These are phyloP conservation scores for Camptophora hylomeconis DNA, from an alignment of 2,329 filamentous ascomycete genomes.

Conservation along the genomic window DNA sequence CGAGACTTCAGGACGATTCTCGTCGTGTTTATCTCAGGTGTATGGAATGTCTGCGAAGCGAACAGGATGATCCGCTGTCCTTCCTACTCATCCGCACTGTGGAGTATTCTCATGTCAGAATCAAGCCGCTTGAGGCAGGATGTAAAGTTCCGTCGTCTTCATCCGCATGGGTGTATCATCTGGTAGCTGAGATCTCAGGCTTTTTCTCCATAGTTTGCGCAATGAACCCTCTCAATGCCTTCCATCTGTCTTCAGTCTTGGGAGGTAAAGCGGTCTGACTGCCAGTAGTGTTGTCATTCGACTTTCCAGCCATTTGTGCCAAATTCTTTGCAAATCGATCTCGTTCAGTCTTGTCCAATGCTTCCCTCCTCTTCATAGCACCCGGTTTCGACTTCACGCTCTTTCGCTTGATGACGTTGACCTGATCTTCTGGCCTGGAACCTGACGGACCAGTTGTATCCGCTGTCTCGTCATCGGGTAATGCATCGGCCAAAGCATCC, in stretches of 20 bases:
- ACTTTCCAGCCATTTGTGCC: constrained; percentile 49
- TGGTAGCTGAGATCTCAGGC: constrained; percentile 4
- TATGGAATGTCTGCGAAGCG: too few relatives aligned
- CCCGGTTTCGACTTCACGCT: constrained; percentile 64
- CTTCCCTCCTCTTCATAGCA: constrained; percentile 71
- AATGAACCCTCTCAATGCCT: constrained; percentile 70
- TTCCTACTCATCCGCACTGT: too few relatives aligned
- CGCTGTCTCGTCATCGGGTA: constrained; percentile 47
- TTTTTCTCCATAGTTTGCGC: constrained; percentile 77
- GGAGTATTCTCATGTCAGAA: too few relatives aligned
- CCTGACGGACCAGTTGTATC: constrained; percentile 23
- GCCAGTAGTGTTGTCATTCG: too few relatives aligned
- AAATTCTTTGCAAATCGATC: constrained; percentile 74
- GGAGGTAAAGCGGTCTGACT: constrained; percentile 10
- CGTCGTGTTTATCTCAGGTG: too few relatives aligned
- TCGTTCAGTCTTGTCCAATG: constrained; percentile 65
- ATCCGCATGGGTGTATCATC: too few relatives aligned
- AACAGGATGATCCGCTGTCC: too few relatives aligned
- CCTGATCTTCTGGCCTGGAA: constrained; percentile 26
- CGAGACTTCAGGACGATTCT: too few relatives aligned
- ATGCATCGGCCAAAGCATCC: constrained; percentile 63
- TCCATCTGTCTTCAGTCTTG: constrained; percentile 49
- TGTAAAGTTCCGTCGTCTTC: too few relatives aligned
- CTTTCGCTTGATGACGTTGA: constrained; percentile 60
- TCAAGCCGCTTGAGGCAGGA: too few relatives aligned